These are phyloP conservation scores for Fagopyrum homotropicum DNA, from an alignment of 148 eudicot species.

Conservation along the genomic window DNA sequence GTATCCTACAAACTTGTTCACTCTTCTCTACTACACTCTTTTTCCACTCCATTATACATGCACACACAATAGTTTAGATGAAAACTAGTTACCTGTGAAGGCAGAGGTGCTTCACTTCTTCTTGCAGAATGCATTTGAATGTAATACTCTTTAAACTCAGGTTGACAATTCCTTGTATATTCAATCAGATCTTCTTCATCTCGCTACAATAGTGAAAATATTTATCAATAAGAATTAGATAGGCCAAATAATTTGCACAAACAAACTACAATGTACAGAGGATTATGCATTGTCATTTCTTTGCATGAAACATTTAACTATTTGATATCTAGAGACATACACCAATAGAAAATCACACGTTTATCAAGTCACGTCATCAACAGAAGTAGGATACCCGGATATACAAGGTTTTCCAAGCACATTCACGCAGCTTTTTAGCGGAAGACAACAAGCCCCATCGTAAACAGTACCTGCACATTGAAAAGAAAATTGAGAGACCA, in stretches of 20 bases:
- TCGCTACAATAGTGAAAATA: slow-evolving; percentile 42
- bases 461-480: slow-evolving; percentile 56
- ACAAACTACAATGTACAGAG: not conserved
- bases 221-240: slow-evolving; percentile 1
- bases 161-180: slow-evolving; percentile 62
- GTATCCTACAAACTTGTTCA: not conserved
- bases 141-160: slow-evolving; percentile 90
- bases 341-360: not conserved
- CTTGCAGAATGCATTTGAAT: slow-evolving; percentile 95
- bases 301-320: not conserved
- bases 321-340: not conserved
- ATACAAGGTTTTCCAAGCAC: slow-evolving; percentile 92
- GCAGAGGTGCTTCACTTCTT: slow-evolving; percentile 89
- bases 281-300: not conserved
- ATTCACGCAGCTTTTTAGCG: slow-evolving; percentile 56
- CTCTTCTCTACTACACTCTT: not conserved
- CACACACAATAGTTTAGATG: not conserved
- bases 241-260: not conserved
- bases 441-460: slow-evolving; percentile 82
- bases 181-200: slow-evolving; percentile 91
- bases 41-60: not conserved
- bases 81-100: slow-evolving; percentile 60
- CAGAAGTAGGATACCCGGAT: slow-evolving; percentile 43
- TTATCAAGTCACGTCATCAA: not conserved
- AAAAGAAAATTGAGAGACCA: not conserved